phyloP scores from a whole-genome alignment of 177 flowering plant species.

The Vitis hybrid region DNA sequence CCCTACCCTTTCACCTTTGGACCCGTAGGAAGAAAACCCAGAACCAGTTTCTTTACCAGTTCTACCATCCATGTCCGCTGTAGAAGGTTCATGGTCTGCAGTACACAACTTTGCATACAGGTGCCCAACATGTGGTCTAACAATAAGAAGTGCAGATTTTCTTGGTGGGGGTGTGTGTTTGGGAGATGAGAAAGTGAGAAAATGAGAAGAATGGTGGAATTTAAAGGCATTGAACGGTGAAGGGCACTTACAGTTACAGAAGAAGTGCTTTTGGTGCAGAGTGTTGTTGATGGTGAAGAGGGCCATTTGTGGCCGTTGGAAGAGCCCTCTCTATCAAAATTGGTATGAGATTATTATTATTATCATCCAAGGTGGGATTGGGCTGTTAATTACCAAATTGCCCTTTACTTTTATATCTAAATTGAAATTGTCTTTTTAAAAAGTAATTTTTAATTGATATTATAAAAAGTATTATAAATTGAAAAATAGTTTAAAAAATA shows the following conservation, averaged over 20 bases:
- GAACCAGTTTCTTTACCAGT: slow-evolving; percentile 8
- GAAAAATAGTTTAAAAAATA: too few relatives aligned
- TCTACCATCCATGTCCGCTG: slow-evolving; percentile 1
- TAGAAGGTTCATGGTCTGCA: slow-evolving; percentile 19
- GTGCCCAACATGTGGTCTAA: slow-evolving; percentile 20
- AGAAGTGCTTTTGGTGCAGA: slow-evolving; percentile 36
- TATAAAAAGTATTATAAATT: too few relatives aligned
- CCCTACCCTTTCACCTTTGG: slow-evolving; percentile 22
- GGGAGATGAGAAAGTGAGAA: slow-evolving; percentile 21
- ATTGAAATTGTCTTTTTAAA: too few relatives aligned
- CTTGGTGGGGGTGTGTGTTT: slow-evolving; percentile 20
- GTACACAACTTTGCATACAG: slow-evolving; percentile 16
- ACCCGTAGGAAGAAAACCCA: slow-evolving; percentile 32
- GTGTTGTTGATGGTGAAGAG: slow-evolving; percentile 39
- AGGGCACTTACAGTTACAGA: slow-evolving; percentile 49
- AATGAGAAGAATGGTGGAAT: slow-evolving; percentile 16
- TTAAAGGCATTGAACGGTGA: slow-evolving; percentile 22
- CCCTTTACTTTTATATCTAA: too few relatives aligned
- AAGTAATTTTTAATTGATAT: too few relatives aligned
- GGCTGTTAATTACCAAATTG: too few relatives aligned
- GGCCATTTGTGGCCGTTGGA: slow-evolving; percentile 58
- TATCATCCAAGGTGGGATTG: neutral
- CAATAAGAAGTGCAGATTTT: slow-evolving; percentile 15
- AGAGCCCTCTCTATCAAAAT: neutral
- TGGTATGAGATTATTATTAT: slow-evolving; percentile 1